These are phyloP conservation scores for Calcarisporium arbuscula DNA, from an alignment of 2,329 filamentous ascomycete species.

Conservation along the genomic window DNA sequence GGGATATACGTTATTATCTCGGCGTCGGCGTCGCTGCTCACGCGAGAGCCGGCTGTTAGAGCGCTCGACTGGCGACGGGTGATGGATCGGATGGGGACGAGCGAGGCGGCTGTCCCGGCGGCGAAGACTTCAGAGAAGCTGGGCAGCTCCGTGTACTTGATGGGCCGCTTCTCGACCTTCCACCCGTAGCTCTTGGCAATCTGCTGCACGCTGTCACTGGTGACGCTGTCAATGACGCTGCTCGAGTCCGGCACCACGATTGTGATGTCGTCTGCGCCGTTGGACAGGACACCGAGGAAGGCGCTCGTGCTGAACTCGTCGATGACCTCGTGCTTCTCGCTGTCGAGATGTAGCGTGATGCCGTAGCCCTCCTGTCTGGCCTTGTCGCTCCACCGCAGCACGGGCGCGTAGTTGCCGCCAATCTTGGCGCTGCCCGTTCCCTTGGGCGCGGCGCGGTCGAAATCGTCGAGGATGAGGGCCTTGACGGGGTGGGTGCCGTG, in stretches of 20 bases:
- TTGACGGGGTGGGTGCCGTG: conserved; percentile 86
- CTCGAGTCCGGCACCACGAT: conserved; percentile 82
- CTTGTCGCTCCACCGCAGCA: conserved; percentile 78
- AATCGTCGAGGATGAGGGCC: conserved; percentile 82
- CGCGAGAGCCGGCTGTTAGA: conserved; percentile 29
- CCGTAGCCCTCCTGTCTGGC: conserved; percentile 74
- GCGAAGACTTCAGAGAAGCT: conserved; percentile 71
- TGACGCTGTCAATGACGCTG: conserved; percentile 83
- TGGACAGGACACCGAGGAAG: conserved; percentile 71
- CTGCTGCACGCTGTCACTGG: conserved; percentile 68
- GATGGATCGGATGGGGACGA: conserved; percentile 90
- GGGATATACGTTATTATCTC: conserved; percentile 53
- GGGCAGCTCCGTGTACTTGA: conserved; percentile 54
- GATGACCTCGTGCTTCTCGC: conserved; percentile 72
- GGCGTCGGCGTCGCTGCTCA: conserved; percentile 26
- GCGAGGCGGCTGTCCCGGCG: conserved; percentile 81
- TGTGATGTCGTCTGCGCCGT: conserved; percentile 54
- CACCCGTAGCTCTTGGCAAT: conserved; percentile 76
- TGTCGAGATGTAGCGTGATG: conserved; percentile 94
- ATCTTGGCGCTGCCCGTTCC: conserved; percentile 91
- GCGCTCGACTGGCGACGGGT: conserved; percentile 49
- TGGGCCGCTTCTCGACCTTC: conserved; percentile 70
- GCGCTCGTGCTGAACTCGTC: conserved; percentile 96
- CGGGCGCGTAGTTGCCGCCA: conserved; percentile 92
- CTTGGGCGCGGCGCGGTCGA: conserved; percentile 87